Evolutionary conservation across 2,329 filamentous ascomycete genomes (phyloP).

Genomic region (Verticillium zaregamsianum): DNA sequence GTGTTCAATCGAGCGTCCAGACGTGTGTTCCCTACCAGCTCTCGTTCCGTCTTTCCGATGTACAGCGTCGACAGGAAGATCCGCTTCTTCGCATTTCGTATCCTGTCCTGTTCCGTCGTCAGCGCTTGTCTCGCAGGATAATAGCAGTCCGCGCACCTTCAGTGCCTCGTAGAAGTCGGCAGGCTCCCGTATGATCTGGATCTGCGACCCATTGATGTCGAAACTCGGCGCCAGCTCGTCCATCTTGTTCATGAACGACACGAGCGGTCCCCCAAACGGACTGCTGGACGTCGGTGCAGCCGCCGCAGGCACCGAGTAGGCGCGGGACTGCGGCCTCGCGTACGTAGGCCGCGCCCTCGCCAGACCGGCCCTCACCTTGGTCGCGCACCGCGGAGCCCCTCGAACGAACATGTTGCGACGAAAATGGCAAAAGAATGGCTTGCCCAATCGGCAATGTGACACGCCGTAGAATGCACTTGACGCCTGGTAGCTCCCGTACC

Average conservation of each 20-base stretch:
- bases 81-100: slow-evolving; percentile 69
- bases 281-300: slow-evolving; percentile 8
- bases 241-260: slow-evolving; percentile 64
- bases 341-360: background rate
- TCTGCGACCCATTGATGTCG: slow-evolving; percentile 74
- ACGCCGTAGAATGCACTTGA: background rate
- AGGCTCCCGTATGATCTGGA: slow-evolving; percentile 75
- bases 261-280: slow-evolving; percentile 36
- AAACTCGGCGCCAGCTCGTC: slow-evolving; percentile 91
- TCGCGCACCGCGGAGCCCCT: slow-evolving; percentile 24
- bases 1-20: background rate
- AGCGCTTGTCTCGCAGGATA: background rate
- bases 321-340: slow-evolving; percentile 11
- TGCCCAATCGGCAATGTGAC: background rate
- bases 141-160: slow-evolving; percentile 56
- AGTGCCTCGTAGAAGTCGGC: slow-evolving; percentile 87
- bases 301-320: slow-evolving; percentile 11
- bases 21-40: slow-evolving; percentile 55
- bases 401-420: slow-evolving; percentile 27
- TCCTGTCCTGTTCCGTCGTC: slow-evolving; percentile 58
- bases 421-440: background rate
- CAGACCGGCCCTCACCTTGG: slow-evolving; percentile 15
- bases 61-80: slow-evolving; percentile 97
- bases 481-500: background rate
- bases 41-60: slow-evolving; percentile 88